Percentiles rank a stretch among this genome's conserved stretches.
Evolutionary conservation across 805 yeast species (phyloP).

Genomic region (Metschnikowia noctiluminum): DNA sequence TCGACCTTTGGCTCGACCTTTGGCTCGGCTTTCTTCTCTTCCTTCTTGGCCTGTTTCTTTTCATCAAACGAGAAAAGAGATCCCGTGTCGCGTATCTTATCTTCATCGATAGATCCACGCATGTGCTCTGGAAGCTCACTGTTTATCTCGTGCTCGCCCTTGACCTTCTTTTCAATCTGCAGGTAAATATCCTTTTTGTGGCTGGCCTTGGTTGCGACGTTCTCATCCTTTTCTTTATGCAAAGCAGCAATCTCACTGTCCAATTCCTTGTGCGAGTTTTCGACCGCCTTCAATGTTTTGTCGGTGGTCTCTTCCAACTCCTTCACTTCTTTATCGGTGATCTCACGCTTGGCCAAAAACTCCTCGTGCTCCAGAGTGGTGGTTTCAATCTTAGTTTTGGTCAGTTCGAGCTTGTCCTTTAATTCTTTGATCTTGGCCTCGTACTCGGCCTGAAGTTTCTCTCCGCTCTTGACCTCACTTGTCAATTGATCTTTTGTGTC

Average conservation of each 20-base stretch:
- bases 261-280: constrained; percentile 32
- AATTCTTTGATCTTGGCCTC: constrained; percentile 44
- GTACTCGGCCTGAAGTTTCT: constrained; percentile 43
- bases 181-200: constrained; percentile 33
- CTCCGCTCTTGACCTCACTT: constrained; percentile 43
- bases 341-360: constrained; percentile 36
- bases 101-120: constrained; percentile 34
- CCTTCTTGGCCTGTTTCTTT: constrained; percentile 8
- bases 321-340: constrained; percentile 36
- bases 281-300: constrained; percentile 26
- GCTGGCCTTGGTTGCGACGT: constrained; percentile 32
- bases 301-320: constrained; percentile 28
- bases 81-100: constrained; percentile 35
- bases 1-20: background rate
- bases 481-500: constrained; percentile 46
- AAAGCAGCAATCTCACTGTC: constrained; percentile 42
- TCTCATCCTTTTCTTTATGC: constrained; percentile 37
- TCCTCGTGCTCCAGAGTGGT: constrained; percentile 32
- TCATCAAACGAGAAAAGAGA: constrained; percentile 37
- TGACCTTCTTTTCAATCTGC: constrained; percentile 35
- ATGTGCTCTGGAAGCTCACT: constrained; percentile 52
- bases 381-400: constrained; percentile 35
- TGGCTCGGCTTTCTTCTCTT: constrained; percentile 4
- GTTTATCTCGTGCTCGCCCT: constrained; percentile 48
- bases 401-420: constrained; percentile 40